These are phyloP conservation scores for Candida alai DNA, from an alignment of 805 yeast species.

Conservation along the genomic window DNA sequence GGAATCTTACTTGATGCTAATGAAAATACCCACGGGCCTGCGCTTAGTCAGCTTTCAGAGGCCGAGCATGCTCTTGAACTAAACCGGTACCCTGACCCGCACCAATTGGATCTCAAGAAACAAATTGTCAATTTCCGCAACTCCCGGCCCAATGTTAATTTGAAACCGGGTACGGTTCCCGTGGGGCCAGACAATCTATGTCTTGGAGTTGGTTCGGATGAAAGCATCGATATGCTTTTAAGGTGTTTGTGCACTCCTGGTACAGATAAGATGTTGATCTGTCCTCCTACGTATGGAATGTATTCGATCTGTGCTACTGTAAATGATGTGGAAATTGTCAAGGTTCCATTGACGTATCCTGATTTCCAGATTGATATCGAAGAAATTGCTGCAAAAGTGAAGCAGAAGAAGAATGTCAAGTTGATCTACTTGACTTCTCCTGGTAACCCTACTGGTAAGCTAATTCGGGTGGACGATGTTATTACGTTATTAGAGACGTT, in stretches of 20 bases:
- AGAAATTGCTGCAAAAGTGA: conserved; percentile 48
- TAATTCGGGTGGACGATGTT: conserved; percentile 41
- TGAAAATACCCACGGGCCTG: conserved; percentile 92
- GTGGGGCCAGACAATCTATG: conserved; percentile 69
- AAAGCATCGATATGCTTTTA: conserved; percentile 83
- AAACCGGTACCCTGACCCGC: conserved; percentile 96
- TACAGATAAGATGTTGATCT: conserved; percentile 71
- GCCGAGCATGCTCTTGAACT: conserved; percentile 54
- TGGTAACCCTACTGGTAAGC: conserved; percentile 90
- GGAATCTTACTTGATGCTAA: conserved; percentile 93
- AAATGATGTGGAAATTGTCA: conserved; percentile 77
- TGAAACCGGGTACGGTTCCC: conserved; percentile 10
- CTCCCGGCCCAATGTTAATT: conserved; percentile 31
- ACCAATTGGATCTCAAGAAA: conserved; percentile 72
- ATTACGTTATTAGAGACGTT: conserved; percentile 44
- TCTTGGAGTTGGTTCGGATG: conserved; percentile 97
- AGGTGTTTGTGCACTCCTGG: conserved; percentile 84
- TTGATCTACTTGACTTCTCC: conserved; percentile 87
- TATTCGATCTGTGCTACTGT: conserved; percentile 86
- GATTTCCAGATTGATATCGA: conserved; percentile 58
- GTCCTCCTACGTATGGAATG: conserved; percentile 99
- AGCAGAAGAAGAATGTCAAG: conserved; percentile 60
- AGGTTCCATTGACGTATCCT: conserved; percentile 58
- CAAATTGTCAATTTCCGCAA: conserved; percentile 73
- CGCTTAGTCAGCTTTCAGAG: conserved; percentile 43